A percentile compares a stretch with the other conserved stretches of the same genome.
Evolutionary conservation across 768 basidiomycete genomes (phyloP).

Genomic region (Strobilomyces echinocephalus): DNA sequence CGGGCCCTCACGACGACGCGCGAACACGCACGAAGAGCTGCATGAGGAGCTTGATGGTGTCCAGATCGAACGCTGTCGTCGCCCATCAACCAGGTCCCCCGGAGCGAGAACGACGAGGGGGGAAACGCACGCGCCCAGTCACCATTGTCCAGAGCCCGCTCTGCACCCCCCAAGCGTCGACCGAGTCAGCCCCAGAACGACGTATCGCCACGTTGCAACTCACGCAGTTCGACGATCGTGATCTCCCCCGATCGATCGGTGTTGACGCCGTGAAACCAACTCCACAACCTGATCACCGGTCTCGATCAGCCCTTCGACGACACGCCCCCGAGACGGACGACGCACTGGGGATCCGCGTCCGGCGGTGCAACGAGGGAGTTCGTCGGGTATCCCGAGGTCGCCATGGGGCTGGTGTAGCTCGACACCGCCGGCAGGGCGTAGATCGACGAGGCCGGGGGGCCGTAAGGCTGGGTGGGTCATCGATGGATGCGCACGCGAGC

Average conservation of each 20-base stretch:
- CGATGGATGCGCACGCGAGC: neutral
- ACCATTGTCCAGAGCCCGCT: constrained; percentile 50
- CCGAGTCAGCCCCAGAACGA: neutral
- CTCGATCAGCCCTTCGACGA: neutral
- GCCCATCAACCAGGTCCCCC: neutral
- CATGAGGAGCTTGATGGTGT: constrained; percentile 84
- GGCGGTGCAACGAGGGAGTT: constrained; percentile 24
- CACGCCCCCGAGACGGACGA: neutral
- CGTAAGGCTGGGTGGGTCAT: neutral
- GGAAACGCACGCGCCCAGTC: constrained; percentile 69
- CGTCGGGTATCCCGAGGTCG: neutral
- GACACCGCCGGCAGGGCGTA: neutral
- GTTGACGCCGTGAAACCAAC: constrained; percentile 70
- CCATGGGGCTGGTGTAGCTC: neutral
- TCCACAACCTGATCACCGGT: constrained; percentile 42
- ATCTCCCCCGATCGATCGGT: constrained; percentile 65
- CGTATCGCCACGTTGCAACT: constrained; percentile 18
- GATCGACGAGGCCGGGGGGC: constrained; percentile 6
- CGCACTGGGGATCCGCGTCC: constrained; percentile 75
- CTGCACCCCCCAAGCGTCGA: constrained; percentile 17
- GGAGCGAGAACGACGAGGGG: neutral
- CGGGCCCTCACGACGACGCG: neutral
- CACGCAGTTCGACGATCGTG: constrained; percentile 61
- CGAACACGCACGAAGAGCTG: constrained; percentile 59
- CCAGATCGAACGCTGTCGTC: constrained; percentile 68